Evolutionary conservation across 345 rosid species (phyloP).

Genomic region (Combretum micranthum): DNA sequence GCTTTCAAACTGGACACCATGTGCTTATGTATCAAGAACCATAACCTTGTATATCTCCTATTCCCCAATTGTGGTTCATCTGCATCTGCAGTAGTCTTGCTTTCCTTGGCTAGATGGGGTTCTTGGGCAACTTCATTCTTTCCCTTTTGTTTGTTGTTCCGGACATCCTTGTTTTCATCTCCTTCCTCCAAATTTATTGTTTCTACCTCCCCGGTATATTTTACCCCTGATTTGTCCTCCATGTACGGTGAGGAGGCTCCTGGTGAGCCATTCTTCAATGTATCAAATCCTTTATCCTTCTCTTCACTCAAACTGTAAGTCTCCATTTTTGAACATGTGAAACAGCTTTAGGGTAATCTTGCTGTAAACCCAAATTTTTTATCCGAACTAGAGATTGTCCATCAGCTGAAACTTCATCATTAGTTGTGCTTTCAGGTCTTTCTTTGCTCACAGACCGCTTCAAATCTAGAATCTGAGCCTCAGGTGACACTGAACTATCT

Average conservation of each 20-base stretch:
- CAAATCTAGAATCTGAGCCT: too few relatives aligned
- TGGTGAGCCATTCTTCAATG: too few relatives aligned
- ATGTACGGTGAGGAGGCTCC: background rate
- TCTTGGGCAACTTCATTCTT: background rate
- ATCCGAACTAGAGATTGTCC: too few relatives aligned
- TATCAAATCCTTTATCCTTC: too few relatives aligned
- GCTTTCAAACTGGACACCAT: slow-evolving; percentile 45
- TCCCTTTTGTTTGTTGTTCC: background rate
- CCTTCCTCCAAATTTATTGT: background rate
- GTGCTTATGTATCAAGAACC: slow-evolving; percentile 68
- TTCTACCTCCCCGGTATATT: background rate
- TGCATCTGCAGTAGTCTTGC: slow-evolving; percentile 13
- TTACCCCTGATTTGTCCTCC: background rate
- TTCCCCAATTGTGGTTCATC: slow-evolving; percentile 33
- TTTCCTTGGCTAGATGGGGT: slow-evolving; percentile 11
- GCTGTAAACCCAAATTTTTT: too few relatives aligned
- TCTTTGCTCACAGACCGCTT: too few relatives aligned
- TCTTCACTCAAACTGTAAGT: too few relatives aligned
- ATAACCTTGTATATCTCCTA: slow-evolving; percentile 52
- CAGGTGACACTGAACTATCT: too few relatives aligned
- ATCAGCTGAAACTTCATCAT: too few relatives aligned
- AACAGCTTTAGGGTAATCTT: too few relatives aligned
- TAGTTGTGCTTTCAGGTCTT: too few relatives aligned
- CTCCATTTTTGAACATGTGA: too few relatives aligned
- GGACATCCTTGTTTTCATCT: background rate